Evolutionary conservation across 2,329 filamentous ascomycete genomes (phyloP), one percentile per base, ranked within the genome.

Genomic region (Penicillium sp.): DNA sequence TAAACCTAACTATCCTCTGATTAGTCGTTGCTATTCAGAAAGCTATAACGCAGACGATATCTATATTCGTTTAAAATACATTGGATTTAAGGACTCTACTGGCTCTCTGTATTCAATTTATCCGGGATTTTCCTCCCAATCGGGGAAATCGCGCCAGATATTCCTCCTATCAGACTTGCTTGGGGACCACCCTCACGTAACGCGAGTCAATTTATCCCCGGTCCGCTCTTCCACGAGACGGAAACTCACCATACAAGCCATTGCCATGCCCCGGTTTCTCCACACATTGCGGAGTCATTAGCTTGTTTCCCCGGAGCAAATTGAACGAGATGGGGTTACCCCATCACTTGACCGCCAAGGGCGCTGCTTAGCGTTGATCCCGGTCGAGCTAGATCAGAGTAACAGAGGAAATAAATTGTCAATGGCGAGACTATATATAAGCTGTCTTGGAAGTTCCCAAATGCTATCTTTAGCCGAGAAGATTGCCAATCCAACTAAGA

Each of bases 41-140:
- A 19, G 1, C 25, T n/a, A 21, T 10, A 31, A 9, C 6, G 9
- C 21, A 6, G 9, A 21, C 4, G 1, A 27, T 17, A 25, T 27
- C 17, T 10, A 29, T 23, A 17, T 27, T 38, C 21, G 5, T 25
- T 27, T 29, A 19, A 35, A 47, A 27, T 17, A 15, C 7, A 35
- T n/a, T 25, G 17, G 35, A 23, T 23, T 17, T 23, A 21, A 12
- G n/a, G 8, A 27, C 23, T 39, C 4, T 41, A 17, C 19, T 25
- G 19, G 25, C 17, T 31, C 23, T 42, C n/a, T n/a, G n/a, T n/a
- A 17, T 42, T 21, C 29, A 33, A n/a, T 57, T 60, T 63, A 41
- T 48, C 60, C 60, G 56, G 53, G 49, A 54, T 64, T 64, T 66
- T 63, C 64, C 64, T 61, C 57, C 63, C 64, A 66, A 66, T 61